phyloP scores from a whole-genome alignment of 108 stramenopile genomes.

The Thalassiosira profunda region DNA sequence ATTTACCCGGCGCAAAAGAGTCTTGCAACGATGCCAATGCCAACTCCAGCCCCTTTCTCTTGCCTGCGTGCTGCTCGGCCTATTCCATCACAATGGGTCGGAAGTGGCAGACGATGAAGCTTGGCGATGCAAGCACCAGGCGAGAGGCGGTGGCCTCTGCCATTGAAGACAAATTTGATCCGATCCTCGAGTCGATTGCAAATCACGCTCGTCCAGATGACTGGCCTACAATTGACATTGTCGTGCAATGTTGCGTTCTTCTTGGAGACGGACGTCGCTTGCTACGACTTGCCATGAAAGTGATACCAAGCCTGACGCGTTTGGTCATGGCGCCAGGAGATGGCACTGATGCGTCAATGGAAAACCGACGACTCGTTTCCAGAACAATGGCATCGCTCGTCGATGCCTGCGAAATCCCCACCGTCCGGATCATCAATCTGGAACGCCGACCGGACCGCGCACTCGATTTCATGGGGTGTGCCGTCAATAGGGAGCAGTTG shows the following conservation, averaged over 20 bases:
- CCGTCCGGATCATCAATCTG: slow-evolving; percentile 74
- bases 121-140: slow-evolving; percentile 9
- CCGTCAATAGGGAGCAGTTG: slow-evolving; percentile 49
- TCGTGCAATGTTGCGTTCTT: slow-evolving; percentile 48
- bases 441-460: slow-evolving; percentile 65
- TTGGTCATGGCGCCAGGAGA: neutral
- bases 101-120: slow-evolving; percentile 45
- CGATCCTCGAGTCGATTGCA: neutral
- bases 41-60: neutral
- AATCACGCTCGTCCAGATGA: slow-evolving; percentile 7
- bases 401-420: slow-evolving; percentile 42
- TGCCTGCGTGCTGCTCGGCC: slow-evolving; percentile 28
- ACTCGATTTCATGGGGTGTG: slow-evolving; percentile 61
- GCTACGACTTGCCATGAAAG: slow-evolving; percentile 17
- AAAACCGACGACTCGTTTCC: neutral
- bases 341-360: neutral
- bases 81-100: slow-evolving; percentile 35
- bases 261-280: slow-evolving; percentile 37
- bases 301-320: slow-evolving; percentile 11
- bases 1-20: neutral
- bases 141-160: slow-evolving; percentile 36
- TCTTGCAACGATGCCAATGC: neutral
- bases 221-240: slow-evolving; percentile 17
- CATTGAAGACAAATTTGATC: slow-evolving; percentile 8
- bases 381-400: slow-evolving; percentile 31